Conservation (phyloP, 768 basidiomycete species). For the Tricholoma furcatifolium region DNA sequence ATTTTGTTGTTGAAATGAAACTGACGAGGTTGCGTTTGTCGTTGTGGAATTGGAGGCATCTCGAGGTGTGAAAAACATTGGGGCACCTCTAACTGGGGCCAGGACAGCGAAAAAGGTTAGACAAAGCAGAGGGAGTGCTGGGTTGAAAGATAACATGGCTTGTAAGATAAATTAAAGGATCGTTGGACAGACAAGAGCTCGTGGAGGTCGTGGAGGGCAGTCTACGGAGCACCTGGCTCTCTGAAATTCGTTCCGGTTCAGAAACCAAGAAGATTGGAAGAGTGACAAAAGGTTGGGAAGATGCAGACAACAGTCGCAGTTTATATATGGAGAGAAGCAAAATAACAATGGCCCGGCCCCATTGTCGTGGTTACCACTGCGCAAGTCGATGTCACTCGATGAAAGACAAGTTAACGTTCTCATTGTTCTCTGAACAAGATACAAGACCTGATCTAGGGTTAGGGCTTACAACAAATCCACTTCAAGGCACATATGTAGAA, state of each 20-base stretch:
- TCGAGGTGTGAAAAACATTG: conserved; percentile 25
- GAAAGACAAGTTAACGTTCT: too few relatives aligned
- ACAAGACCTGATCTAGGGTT: conserved; percentile 8
- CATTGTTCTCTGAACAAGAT: conserved; percentile 11
- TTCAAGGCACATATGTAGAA: too few relatives aligned
- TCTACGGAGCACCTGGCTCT: conserved; percentile 21
- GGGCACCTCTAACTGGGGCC: conserved; percentile 34
- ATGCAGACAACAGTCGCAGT: background rate
- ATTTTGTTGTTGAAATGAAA: conserved; percentile 33
- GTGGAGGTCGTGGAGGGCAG: conserved; percentile 19
- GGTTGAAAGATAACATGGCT: conserved; percentile 9
- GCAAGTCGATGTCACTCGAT: background rate
- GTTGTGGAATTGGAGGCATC: conserved; percentile 23
- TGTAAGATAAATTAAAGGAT: background rate
- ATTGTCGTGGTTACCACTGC: conserved; percentile 9
- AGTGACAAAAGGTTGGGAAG: background rate
- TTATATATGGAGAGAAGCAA: conserved; percentile 13
- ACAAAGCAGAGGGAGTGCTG: conserved; percentile 13
- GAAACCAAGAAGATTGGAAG: background rate
- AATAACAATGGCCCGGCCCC: conserved; percentile 11
- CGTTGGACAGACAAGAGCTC: conserved; percentile 7
- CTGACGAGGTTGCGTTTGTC: conserved; percentile 2
- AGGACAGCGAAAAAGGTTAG: conserved; percentile 23
- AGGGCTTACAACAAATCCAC: too few relatives aligned
- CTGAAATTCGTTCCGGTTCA: conserved; percentile 1